phyloP scores from a whole-genome alignment of 306 rosid genomes.

The Ormosia semicastrata region DNA sequence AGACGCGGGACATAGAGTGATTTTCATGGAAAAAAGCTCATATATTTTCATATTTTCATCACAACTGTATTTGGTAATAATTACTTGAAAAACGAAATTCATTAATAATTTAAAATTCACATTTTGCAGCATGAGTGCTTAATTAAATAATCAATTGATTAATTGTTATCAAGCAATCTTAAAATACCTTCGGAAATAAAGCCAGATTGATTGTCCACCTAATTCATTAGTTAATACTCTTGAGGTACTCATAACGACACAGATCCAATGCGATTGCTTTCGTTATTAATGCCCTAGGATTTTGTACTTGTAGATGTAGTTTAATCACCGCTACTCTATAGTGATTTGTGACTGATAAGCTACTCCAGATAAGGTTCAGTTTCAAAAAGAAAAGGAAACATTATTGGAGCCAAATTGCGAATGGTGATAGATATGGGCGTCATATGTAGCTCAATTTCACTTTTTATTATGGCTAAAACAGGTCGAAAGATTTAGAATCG shows the following conservation, averaged over 20 bases:
- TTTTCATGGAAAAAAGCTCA: neutral
- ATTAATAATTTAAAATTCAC: neutral
- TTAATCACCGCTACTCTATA: neutral
- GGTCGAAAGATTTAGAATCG: neutral
- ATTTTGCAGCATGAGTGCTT: neutral
- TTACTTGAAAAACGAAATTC: neutral
- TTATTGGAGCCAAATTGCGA: neutral
- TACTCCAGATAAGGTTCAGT: neutral
- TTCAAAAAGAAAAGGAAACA: neutral
- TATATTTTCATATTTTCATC: neutral
- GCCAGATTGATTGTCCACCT: neutral
- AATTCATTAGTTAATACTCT: neutral
- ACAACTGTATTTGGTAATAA: neutral
- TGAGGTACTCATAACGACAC: neutral
- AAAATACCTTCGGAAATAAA: neutral
- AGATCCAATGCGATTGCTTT: neutral
- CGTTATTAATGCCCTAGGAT: neutral
- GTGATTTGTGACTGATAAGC: neutral
- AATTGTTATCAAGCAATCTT: neutral
- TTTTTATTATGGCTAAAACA: constrained; percentile 1
- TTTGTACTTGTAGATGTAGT: neutral
- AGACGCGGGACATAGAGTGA: too few species aligned
- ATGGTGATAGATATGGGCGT: neutral
- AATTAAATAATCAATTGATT: neutral
- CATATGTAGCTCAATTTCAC: neutral